A percentile compares a stretch with the other conserved stretches of the same genome.
These are phyloP conservation scores for Linnemannia schmuckeri DNA, from an alignment of 192 early-diverging fungal species.

Conservation along the genomic window DNA sequence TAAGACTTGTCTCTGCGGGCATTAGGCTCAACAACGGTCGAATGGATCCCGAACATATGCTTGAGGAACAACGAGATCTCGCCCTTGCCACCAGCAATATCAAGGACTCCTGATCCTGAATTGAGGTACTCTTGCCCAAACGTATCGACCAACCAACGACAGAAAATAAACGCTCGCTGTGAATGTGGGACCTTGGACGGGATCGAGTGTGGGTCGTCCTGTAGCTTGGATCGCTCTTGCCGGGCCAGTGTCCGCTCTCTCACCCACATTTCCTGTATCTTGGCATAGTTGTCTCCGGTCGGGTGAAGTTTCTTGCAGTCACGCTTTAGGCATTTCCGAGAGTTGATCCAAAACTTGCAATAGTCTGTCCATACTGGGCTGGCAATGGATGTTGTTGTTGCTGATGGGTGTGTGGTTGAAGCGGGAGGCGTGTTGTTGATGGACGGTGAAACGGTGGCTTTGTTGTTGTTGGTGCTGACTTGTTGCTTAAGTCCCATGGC, in stretches of 20 bases:
- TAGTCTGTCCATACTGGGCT: conserved; percentile 31
- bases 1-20: conserved; percentile 45
- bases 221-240: conserved; percentile 37
- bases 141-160: conserved; percentile 60
- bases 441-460: not conserved
- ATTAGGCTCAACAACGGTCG: conserved; percentile 67
- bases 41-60: conserved; percentile 59
- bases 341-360: conserved; percentile 58
- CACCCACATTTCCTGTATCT: conserved; percentile 41
- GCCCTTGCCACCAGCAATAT: conserved; percentile 72
- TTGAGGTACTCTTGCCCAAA: conserved; percentile 56
- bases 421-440: not conserved
- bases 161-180: conserved; percentile 63
- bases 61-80: conserved; percentile 62
- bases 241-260: conserved; percentile 49
- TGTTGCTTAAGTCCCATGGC: conserved; percentile 35
- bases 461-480: not conserved
- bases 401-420: not conserved
- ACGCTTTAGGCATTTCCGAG: conserved; percentile 25
- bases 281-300: conserved; percentile 12
- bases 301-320: conserved; percentile 36
- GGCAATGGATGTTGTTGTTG: not conserved
- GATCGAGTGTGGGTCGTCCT: conserved; percentile 57
- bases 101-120: conserved; percentile 61
- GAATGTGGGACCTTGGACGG: conserved; percentile 62